phyloP scores from a whole-genome alignment of 805 yeast genomes.

The Lachancea quebecensis region DNA sequence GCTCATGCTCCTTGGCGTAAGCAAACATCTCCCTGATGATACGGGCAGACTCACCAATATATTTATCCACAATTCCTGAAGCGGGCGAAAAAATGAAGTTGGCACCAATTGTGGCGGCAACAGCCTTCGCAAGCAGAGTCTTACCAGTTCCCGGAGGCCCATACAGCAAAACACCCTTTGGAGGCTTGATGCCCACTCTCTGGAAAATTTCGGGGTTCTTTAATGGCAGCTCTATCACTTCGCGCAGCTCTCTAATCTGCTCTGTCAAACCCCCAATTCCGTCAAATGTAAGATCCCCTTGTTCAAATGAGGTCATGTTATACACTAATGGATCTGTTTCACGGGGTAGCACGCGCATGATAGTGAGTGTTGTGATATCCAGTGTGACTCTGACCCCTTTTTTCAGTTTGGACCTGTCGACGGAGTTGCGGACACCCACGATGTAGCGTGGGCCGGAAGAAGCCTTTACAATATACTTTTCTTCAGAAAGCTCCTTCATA shows the following conservation, averaged over 20 bases:
- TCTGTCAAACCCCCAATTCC: slow-evolving; percentile 96
- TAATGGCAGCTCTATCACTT: slow-evolving; percentile 93
- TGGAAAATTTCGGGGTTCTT: slow-evolving; percentile 94
- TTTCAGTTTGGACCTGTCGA: slow-evolving; percentile 71
- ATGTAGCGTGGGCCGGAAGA: slow-evolving; percentile 96
- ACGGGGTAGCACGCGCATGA: slow-evolving; percentile 94
- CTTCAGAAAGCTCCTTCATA: slow-evolving; percentile 89
- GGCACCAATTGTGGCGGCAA: slow-evolving; percentile 97
- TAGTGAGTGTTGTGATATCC: slow-evolving; percentile 95
- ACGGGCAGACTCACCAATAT: slow-evolving; percentile 96
- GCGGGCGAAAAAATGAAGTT: slow-evolving; percentile 98
- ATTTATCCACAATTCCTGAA: slow-evolving; percentile 94
- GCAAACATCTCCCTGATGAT: slow-evolving; percentile 96
- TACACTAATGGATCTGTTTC: slow-evolving; percentile 98
- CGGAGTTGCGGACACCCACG: slow-evolving; percentile 93
- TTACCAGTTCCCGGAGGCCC: slow-evolving; percentile 99
- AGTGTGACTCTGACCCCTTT: slow-evolving; percentile 95
- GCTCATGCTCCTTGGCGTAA: slow-evolving; percentile 96
- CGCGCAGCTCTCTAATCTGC: slow-evolving; percentile 93
- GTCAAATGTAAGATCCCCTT: slow-evolving; percentile 92
- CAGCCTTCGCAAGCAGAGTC: slow-evolving; percentile 92
- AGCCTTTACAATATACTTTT: slow-evolving; percentile 91
- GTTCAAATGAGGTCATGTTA: slow-evolving; percentile 96
- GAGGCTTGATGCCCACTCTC: slow-evolving; percentile 97
- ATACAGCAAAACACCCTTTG: slow-evolving; percentile 91